A percentile compares a stretch with the other conserved stretches of the same genome.
phyloP scores from a whole-genome alignment of 208 protist genomes.

The Jaenimonas drosophilae region DNA sequence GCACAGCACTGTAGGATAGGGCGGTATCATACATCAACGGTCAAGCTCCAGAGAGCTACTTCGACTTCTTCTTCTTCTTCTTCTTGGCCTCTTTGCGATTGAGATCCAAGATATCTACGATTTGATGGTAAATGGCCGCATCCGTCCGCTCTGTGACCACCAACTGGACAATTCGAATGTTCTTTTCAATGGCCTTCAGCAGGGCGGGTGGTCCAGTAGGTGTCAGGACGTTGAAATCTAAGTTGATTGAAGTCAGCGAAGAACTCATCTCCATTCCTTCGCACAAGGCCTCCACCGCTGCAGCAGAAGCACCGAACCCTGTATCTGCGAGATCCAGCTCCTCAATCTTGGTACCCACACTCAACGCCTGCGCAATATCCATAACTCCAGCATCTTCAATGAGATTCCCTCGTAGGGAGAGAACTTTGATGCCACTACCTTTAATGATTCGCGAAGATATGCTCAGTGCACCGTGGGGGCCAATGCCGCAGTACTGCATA shows the following conservation, averaged over 20 bases:
- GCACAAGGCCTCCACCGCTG: slow-evolving; percentile 63
- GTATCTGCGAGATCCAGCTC: slow-evolving; percentile 77
- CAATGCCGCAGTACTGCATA: slow-evolving; percentile 72
- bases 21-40: too few species aligned
- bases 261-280: slow-evolving; percentile 55
- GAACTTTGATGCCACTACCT: slow-evolving; percentile 46
- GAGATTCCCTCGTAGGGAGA: slow-evolving; percentile 62
- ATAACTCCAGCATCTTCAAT: slow-evolving; percentile 58
- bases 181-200: slow-evolving; percentile 39
- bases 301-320: slow-evolving; percentile 35
- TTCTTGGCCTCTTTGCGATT: slow-evolving; percentile 26
- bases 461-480: slow-evolving; percentile 18
- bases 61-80: slow-evolving; percentile 18
- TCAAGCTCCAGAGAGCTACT: too few species aligned
- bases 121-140: slow-evolving; percentile 42
- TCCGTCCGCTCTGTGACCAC: slow-evolving; percentile 57
- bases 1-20: too few species aligned
- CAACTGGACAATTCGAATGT: slow-evolving; percentile 31
- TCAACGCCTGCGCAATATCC: slow-evolving; percentile 39
- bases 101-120: slow-evolving; percentile 31
- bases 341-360: slow-evolving; percentile 39
- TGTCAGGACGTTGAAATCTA: slow-evolving; percentile 68
- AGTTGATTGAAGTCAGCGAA: slow-evolving; percentile 41
- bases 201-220: slow-evolving; percentile 34
- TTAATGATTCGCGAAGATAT: slow-evolving; percentile 55